Conservation (phyloP, 306 rosid species). For the Luffa acutangula region DNA sequence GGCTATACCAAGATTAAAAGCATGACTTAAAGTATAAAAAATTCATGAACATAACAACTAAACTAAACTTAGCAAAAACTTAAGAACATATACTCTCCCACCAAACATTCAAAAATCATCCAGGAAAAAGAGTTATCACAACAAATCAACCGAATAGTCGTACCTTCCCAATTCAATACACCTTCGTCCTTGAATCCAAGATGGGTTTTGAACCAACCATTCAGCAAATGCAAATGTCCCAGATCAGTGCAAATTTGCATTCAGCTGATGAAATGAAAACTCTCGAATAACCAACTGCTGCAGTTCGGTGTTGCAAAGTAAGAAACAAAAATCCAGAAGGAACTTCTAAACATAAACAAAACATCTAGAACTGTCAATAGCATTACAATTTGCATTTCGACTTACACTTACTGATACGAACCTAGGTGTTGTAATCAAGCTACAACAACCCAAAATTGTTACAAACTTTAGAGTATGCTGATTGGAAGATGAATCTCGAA, state of each 20-base stretch:
- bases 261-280: slow-evolving; percentile 82
- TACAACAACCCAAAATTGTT: no score
- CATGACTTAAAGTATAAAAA: no score
- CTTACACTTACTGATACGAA: no score
- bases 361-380: neutral
- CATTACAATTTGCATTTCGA: neutral
- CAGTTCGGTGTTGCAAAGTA: neutral
- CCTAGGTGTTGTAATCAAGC: no score
- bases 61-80: no score
- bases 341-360: neutral
- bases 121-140: no score
- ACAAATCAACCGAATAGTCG: neutral
- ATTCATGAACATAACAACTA: no score
- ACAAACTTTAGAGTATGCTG: no score
- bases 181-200: slow-evolving; percentile 54
- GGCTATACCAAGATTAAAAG: no score
- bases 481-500: no score
- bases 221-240: slow-evolving; percentile 86
- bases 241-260: slow-evolving; percentile 93
- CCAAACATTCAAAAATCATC: no score
- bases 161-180: slow-evolving; percentile 93
- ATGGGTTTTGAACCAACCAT: slow-evolving; percentile 57
- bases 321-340: neutral
- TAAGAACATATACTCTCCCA: no score
- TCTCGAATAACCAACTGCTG: slow-evolving; percentile 72